Base-by-base conservation (phyloP, 2,329 filamentous ascomycete species). In the Cryoendolithus antarcticus region DNA sequence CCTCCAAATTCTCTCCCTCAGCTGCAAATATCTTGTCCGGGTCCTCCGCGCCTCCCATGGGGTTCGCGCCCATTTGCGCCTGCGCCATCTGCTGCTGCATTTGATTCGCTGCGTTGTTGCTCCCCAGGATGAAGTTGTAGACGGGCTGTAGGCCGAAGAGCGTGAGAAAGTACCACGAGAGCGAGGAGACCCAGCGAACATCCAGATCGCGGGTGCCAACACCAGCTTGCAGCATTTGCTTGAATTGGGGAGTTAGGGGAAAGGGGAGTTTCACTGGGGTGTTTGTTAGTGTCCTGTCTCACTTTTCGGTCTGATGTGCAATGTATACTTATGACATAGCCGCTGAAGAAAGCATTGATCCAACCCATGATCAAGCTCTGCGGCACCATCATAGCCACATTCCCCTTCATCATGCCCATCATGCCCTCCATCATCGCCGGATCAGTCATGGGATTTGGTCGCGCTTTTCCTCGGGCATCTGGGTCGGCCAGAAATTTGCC, bases 321-420 rank as follows among this genome's bases (percentile, higher is more conserved):
- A 11, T 34, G 42, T 77, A 55, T 70, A 93, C 86, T 86, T 46
- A 98, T 95, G 35, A 98, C 91, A 58, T 95, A 98, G 27, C 91
- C 91, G 38, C 86, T 93, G 56, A 98, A 98, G 60, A 96, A 98
- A 0, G 91, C 88, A 66, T 98, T 98, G 61, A 98, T 96, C 91
- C 91, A 98, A 49, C 89, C 91, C 91, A 98, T 98, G 51, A 98
- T 98, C 59, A 98, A 66, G 4, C 88, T 96, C 64, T 98, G 94
- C 35, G 91, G 91, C 43, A 98, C 86, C 69, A 98, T 96, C 91
- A 96, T 98, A 48, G 91, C 89, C 83, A 98, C 94, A 60, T 98
- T 94, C 42, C 88, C 88, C 75, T 98, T 98, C 85, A 98, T 93
- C 86, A 94, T 94, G 51, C 91, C 89, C 91, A 98, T 98, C 91